A percentile compares a stretch with the other conserved stretches of the same genome.
Conservation (phyloP, 192 early-diverging fungal species). For the Entomortierella lignicola region DNA sequence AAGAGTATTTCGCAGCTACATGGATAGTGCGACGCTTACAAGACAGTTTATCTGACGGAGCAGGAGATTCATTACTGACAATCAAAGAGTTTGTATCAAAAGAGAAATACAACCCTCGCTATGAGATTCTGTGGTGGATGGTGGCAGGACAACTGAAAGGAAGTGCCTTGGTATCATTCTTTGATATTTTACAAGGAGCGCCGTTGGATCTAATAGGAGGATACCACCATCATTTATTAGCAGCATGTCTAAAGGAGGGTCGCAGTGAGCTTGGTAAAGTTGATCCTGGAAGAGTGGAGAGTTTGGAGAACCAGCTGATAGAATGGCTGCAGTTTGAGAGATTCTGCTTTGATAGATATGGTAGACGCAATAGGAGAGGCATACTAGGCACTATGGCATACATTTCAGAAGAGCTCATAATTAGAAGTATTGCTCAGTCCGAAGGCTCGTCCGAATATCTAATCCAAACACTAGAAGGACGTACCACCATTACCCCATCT, state of each 20-base stretch:
- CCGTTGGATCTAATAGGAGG: slow-evolving; percentile 28
- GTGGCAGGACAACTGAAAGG: slow-evolving; percentile 23
- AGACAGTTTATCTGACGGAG: neutral
- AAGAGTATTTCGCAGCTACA: slow-evolving; percentile 39
- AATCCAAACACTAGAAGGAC: too few species aligned
- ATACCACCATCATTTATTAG: slow-evolving; percentile 20
- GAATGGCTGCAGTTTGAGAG: slow-evolving; percentile 6
- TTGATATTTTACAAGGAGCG: slow-evolving; percentile 11
- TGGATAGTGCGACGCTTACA: slow-evolving; percentile 15
- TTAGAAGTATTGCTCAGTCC: too few species aligned
- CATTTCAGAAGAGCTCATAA: too few species aligned
- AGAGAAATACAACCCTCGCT: slow-evolving; percentile 28
- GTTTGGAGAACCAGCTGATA: neutral
- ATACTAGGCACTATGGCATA: too few species aligned
- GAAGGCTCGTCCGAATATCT: too few species aligned
- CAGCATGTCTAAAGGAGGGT: slow-evolving; percentile 18
- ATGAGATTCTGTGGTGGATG: slow-evolving; percentile 43
- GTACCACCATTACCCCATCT: too few species aligned
- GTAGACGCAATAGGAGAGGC: too few species aligned
- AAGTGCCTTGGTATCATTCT: slow-evolving; percentile 9
- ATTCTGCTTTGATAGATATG: neutral
- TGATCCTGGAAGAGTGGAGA: neutral
- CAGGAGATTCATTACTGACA: too few species aligned
- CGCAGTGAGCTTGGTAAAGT: neutral
- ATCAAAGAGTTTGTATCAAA: slow-evolving; percentile 3